Evolutionary conservation across 768 basidiomycete species (phyloP).

Genomic region (Termitomyces sp.): DNA sequence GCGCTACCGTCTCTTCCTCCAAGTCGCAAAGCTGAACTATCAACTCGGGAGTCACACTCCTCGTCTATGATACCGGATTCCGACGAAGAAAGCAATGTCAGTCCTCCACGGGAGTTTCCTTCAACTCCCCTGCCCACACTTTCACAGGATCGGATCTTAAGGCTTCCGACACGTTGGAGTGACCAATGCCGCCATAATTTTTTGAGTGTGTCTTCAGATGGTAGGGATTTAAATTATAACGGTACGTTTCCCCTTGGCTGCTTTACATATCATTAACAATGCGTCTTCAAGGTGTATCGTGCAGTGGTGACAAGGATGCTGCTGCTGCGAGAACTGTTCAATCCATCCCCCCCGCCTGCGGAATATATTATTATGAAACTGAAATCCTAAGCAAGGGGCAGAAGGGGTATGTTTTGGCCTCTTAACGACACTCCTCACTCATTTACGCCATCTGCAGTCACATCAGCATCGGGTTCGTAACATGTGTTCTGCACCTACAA

Average conservation of each 20-base stretch:
- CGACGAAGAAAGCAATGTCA: conserved; percentile 63
- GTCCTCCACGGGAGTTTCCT: conserved; percentile 44
- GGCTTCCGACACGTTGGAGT: conserved; percentile 78
- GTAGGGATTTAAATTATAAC: conserved; percentile 70
- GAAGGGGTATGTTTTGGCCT: conserved; percentile 60
- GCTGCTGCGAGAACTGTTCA: conserved; percentile 77
- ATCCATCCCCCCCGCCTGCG: conserved; percentile 81
- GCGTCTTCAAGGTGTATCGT: conserved; percentile 42
- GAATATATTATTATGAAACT: conserved; percentile 94
- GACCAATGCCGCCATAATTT: conserved; percentile 59
- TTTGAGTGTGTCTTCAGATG: conserved; percentile 66
- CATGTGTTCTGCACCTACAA: background rate
- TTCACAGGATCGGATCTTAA: conserved; percentile 43
- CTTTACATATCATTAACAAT: background rate
- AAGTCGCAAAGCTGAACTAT: conserved; percentile 36
- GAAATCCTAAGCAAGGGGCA: conserved; percentile 77
- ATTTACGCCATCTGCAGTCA: conserved; percentile 45
- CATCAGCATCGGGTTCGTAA: conserved; percentile 74
- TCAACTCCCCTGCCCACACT: conserved; percentile 25
- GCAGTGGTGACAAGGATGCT: conserved; percentile 74
- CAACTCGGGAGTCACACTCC: conserved; percentile 18
- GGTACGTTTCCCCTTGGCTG: conserved; percentile 37
- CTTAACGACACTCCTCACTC: conserved; percentile 8
- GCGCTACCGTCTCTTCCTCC: conserved; percentile 36
- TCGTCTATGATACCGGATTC: conserved; percentile 46